Evolutionary conservation across 352 stramenopile species (phyloP), one percentile per base, ranked within the genome.

Genomic region (Globisporangium camurandrum): DNA sequence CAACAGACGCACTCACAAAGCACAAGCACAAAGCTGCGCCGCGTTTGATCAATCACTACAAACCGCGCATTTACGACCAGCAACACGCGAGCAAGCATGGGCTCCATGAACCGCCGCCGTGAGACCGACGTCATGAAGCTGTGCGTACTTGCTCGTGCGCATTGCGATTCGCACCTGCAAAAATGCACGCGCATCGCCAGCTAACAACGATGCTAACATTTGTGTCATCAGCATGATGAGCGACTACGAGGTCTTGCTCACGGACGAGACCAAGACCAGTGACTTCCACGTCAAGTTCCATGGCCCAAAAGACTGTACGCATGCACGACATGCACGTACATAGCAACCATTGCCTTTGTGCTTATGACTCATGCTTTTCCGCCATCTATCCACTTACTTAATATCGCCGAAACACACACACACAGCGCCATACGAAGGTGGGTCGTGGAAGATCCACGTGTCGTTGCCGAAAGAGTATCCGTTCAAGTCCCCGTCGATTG

Each of bases 401-500:
- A 39, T 54, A 34, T 34, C 14, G 30, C 0, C 3, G 30, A 7
- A 2, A 12, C 30, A 19, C 2, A 31, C 31, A 5, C 33, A 39
- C 10, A 43, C 30, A 95, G 84, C 88, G 52, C 86, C 84, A 42
- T 97, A 97, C 51, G 80, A 96, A 81, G 87, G 88, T 41, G 89
- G 89, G 4, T 68, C 84, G 34, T 97, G 89, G 89, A 95, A 96
- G 66, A 88, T 97, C 37, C 88, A 97, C 53, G 89, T 97, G 46
- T 91, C 83, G 47, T 58, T 97, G 36, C 89, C 88, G 1, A 93
- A 88, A 34, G 89, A 97, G 36, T 97, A 97, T 51, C 89, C 89
- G 33, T 97, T 95, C 73, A 96, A 95, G 62, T 95, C 83, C 26
- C 89, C 89, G 0, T 97, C 88, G 19, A 97, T 97, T 34, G 89